These are phyloP conservation scores for Penicillium sp. DNA, from an alignment of 2,329 filamentous ascomycete species.

Conservation along the genomic window DNA sequence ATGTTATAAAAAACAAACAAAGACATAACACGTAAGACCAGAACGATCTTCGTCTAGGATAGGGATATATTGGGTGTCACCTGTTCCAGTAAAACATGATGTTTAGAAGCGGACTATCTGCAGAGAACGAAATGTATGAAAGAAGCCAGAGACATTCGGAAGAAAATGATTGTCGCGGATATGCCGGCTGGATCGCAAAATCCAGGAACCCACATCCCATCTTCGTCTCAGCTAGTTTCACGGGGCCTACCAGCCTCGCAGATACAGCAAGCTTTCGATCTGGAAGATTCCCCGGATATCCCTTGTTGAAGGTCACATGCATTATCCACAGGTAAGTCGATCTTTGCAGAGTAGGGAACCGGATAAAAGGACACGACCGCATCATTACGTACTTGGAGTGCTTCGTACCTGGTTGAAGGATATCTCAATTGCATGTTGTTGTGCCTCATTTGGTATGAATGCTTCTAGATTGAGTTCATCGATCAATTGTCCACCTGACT, in stretches of 20 bases:
- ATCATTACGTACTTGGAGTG: background rate
- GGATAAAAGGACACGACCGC: background rate
- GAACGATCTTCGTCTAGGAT: conserved; percentile 1
- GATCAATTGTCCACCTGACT: conserved; percentile 22
- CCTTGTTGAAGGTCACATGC: conserved; percentile 12
- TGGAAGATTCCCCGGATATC: conserved; percentile 16
- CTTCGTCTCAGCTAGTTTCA: conserved; percentile 13
- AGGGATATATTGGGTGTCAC: conserved; percentile 7
- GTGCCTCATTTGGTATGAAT: conserved; percentile 12
- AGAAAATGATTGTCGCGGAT: conserved; percentile 22
- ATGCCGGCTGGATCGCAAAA: conserved; percentile 20
- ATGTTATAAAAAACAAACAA: background rate
- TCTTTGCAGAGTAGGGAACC: conserved; percentile 7
- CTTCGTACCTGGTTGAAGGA: background rate
- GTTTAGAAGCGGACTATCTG: conserved; percentile 6
- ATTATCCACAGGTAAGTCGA: background rate
- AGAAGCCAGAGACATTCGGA: conserved; percentile 1
- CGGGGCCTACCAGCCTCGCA: background rate
- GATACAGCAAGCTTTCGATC: conserved; percentile 13
- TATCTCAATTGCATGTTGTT: background rate
- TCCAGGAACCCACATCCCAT: conserved; percentile 12
- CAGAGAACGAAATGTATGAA: background rate
- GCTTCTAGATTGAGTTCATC: conserved; percentile 14
- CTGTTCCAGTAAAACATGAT: background rate
- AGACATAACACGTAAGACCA: background rate